phyloP scores from a whole-genome alignment of 1,284 basidiomycete species.

The Naganishia liquefaciens region DNA sequence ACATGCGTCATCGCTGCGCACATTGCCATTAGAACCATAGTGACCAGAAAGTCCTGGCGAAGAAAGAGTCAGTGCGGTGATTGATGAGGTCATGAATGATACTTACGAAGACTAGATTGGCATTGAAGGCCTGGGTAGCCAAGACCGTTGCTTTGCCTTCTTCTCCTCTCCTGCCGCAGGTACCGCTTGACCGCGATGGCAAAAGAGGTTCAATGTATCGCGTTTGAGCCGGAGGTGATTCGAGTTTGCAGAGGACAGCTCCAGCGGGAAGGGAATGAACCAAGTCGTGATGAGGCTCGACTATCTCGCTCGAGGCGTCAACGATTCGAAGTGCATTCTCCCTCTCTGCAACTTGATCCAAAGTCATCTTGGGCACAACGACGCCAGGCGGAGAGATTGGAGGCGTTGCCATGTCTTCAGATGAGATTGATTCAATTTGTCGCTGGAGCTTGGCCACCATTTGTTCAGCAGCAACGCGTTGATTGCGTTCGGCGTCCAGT shows the following conservation, averaged over 20 bases:
- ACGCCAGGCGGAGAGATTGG: neutral
- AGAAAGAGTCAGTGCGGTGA: neutral
- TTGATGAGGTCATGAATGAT: neutral
- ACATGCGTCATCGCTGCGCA: conserved; percentile 15
- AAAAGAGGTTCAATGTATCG: neutral
- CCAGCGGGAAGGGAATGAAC: conserved; percentile 3
- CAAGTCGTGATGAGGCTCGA: conserved; percentile 6
- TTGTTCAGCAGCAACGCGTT: conserved; percentile 26
- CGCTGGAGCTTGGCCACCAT: conserved; percentile 21
- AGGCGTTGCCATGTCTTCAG: neutral
- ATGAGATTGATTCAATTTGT: conserved; percentile 19
- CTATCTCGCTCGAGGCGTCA: neutral
- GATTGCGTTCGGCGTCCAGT: conserved; percentile 26
- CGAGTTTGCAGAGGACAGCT: conserved; percentile 1
- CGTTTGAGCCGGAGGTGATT: neutral
- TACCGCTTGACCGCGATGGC: too few species aligned
- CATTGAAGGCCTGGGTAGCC: conserved; percentile 3
- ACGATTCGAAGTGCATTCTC: conserved; percentile 19
- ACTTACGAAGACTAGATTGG: conserved; percentile 35
- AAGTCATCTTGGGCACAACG: conserved; percentile 3
- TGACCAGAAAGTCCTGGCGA: conserved; percentile 31
- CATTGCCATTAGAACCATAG: conserved; percentile 30
- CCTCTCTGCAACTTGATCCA: conserved; percentile 20
- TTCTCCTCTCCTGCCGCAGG: too few species aligned
- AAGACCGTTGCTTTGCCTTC: too few species aligned